Evolutionary conservation across 2,329 filamentous ascomycete genomes (phyloP).

Genomic region (Tolypocladium amazonense): DNA sequence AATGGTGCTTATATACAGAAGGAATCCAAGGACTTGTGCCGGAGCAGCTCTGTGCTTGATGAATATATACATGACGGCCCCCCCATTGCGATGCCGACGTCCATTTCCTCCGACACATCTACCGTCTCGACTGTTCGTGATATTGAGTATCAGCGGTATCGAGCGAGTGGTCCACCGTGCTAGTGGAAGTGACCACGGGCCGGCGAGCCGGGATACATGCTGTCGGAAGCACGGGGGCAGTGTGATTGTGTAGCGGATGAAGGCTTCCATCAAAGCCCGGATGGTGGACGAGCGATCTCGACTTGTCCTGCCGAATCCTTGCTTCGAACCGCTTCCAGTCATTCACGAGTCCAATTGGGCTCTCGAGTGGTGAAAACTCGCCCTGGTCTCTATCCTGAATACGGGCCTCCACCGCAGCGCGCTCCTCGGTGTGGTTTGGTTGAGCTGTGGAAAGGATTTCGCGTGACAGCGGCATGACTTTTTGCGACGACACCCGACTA

Average conservation of each 20-base stretch:
- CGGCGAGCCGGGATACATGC: neutral
- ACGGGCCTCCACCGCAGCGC: neutral
- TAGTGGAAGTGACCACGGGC: neutral
- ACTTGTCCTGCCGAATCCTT: conserved; percentile 16
- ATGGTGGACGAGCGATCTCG: conserved; percentile 15
- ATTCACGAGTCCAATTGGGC: conserved; percentile 10
- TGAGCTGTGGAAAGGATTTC: neutral
- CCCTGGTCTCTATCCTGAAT: neutral
- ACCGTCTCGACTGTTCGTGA: neutral
- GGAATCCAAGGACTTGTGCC: neutral
- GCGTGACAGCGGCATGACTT: neutral
- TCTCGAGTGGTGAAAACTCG: neutral
- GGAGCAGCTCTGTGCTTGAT: neutral
- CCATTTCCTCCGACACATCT: neutral
- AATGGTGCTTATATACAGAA: neutral
- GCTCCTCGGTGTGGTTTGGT: neutral
- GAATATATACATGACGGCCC: neutral
- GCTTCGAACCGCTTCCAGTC: conserved; percentile 32
- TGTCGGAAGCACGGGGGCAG: neutral
- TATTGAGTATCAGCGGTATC: neutral
- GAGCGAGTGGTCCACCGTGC: neutral
- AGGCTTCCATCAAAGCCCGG: conserved; percentile 11
- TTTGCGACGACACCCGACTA: conserved; percentile 14
- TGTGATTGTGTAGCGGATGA: neutral
- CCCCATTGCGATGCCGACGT: neutral